Evolutionary conservation across 495 filamentous ascomycete species (phyloP).

Genomic region (Thermothielavioides terrestris): DNA sequence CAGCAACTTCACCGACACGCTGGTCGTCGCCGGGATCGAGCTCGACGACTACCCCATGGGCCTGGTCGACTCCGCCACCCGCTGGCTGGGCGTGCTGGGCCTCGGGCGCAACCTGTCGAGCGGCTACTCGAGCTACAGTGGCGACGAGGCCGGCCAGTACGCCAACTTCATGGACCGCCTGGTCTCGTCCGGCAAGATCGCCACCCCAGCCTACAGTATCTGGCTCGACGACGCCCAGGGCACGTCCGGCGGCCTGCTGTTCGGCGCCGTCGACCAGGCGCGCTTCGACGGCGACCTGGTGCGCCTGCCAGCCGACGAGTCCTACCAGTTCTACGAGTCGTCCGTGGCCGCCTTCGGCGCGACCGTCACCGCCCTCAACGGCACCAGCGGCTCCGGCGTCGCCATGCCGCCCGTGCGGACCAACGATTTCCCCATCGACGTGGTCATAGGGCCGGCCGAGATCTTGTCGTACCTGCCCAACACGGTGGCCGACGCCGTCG

Average conservation of each 20-base stretch:
- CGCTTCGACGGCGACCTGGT: slow-evolving; percentile 61
- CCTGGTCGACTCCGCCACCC: slow-evolving; percentile 51
- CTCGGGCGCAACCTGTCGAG: slow-evolving; percentile 63
- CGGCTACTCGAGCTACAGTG: slow-evolving; percentile 20
- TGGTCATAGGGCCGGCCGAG: slow-evolving; percentile 47
- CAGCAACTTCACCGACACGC: slow-evolving; percentile 61
- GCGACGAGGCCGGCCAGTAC: slow-evolving; percentile 35
- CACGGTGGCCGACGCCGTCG: slow-evolving; percentile 47
- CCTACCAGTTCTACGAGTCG: slow-evolving; percentile 20
- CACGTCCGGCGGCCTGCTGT: slow-evolving; percentile 62
- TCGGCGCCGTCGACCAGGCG: slow-evolving; percentile 71
- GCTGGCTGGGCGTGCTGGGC: slow-evolving; percentile 62
- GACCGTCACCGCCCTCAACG: slow-evolving; percentile 43
- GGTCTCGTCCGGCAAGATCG: slow-evolving; percentile 54
- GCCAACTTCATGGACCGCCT: slow-evolving; percentile 60
- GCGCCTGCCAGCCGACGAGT: slow-evolving; percentile 44
- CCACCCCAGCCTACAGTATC: slow-evolving; percentile 67
- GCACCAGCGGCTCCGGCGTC: slow-evolving; percentile 15
- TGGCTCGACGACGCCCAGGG: slow-evolving; percentile 64
- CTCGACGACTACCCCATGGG: slow-evolving; percentile 66
- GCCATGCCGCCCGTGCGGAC: slow-evolving; percentile 37
- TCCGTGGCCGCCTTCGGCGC: slow-evolving; percentile 51
- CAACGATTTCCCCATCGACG: slow-evolving; percentile 56
- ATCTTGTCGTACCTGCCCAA: slow-evolving; percentile 68
- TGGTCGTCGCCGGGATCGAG: slow-evolving; percentile 52